These are phyloP conservation scores for Kodamaea anthophila DNA, from an alignment of 1,139 yeast genomes.

Conservation along the genomic window DNA sequence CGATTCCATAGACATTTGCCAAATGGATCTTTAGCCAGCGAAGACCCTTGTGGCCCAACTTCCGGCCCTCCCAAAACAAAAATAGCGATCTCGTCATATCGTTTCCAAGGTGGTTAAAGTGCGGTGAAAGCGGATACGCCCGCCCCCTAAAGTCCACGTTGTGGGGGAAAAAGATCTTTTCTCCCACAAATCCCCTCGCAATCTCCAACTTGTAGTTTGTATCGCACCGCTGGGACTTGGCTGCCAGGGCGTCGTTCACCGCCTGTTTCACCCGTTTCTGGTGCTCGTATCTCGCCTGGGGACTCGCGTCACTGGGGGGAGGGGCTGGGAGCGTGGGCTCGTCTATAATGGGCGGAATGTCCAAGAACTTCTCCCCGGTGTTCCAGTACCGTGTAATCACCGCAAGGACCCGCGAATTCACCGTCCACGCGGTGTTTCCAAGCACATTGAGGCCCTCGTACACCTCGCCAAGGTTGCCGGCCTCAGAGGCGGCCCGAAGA, in stretches of 20 bases:
- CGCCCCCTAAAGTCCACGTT: slow-evolving; percentile 93
- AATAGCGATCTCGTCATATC: slow-evolving; percentile 85
- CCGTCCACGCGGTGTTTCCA: slow-evolving; percentile 91
- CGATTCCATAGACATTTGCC: slow-evolving; percentile 84
- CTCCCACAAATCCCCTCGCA: slow-evolving; percentile 88
- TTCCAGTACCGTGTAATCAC: slow-evolving; percentile 82
- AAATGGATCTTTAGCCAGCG: slow-evolving; percentile 87
- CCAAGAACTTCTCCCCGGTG: slow-evolving; percentile 69
- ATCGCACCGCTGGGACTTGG: slow-evolving; percentile 88
- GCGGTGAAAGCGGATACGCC: slow-evolving; percentile 89
- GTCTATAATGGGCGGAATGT: slow-evolving; percentile 61
- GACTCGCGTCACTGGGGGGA: slow-evolving; percentile 67
- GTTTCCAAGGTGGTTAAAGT: slow-evolving; percentile 76
- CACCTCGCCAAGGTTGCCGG: slow-evolving; percentile 58
- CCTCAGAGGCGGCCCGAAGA: slow-evolving; percentile 73
- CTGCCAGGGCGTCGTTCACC: slow-evolving; percentile 56
- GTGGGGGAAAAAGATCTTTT: slow-evolving; percentile 88
- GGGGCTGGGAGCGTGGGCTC: slow-evolving; percentile 56
- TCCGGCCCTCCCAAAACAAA: slow-evolving; percentile 82
- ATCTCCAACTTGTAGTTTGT: slow-evolving; percentile 88
- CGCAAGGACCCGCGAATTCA: slow-evolving; percentile 64
- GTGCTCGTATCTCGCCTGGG: slow-evolving; percentile 64
- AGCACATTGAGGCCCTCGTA: slow-evolving; percentile 82
- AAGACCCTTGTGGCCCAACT: slow-evolving; percentile 69
- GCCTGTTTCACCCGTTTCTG: slow-evolving; percentile 52